Evolutionary conservation across 2,329 filamentous ascomycete species (phyloP).

Genomic region (Cladorrhinum sp.): DNA sequence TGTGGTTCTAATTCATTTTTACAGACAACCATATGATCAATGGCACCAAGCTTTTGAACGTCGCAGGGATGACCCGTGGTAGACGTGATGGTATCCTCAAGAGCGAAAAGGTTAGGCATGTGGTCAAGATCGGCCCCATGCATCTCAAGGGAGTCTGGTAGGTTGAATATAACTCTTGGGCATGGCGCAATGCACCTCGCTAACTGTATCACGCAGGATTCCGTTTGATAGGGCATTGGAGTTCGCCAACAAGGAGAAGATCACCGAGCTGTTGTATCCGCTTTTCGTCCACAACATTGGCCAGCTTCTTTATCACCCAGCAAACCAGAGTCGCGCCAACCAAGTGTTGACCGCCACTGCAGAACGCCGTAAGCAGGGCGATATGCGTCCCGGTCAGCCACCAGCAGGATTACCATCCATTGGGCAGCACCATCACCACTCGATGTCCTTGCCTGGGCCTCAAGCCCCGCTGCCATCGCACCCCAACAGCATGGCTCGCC

Average conservation of each 20-base stretch:
- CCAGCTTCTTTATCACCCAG: conserved; percentile 87
- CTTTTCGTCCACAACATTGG: conserved; percentile 98
- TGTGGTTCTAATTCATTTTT: background rate
- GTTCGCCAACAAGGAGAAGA: conserved; percentile 99
- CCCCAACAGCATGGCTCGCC: conserved; percentile 66
- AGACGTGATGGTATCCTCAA: conserved; percentile 94
- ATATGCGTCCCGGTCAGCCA: conserved; percentile 59
- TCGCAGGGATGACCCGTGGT: conserved; percentile 96
- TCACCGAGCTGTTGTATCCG: conserved; percentile 90
- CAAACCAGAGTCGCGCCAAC: conserved; percentile 77
- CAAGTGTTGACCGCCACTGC: conserved; percentile 85
- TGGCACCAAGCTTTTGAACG: conserved; percentile 93
- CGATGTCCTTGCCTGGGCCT: conserved; percentile 57
- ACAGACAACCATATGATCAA: conserved; percentile 99
- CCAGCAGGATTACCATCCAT: conserved; percentile 61
- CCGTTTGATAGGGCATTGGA: conserved; percentile 96
- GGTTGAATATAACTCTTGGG: conserved; percentile 37
- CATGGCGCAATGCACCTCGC: conserved; percentile 19
- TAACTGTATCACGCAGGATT: conserved; percentile 61
- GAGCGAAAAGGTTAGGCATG: conserved; percentile 93
- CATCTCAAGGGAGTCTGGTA: conserved; percentile 97
- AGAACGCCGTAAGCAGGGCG: conserved; percentile 69
- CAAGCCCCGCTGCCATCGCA: conserved; percentile 61
- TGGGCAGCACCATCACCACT: conserved; percentile 58
- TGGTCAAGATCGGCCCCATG: conserved; percentile 99